Evolutionary conservation across 129 eudicot genomes (phyloP), one percentile per base, ranked within the genome.

Genomic region (Ambrosia trifida): DNA sequence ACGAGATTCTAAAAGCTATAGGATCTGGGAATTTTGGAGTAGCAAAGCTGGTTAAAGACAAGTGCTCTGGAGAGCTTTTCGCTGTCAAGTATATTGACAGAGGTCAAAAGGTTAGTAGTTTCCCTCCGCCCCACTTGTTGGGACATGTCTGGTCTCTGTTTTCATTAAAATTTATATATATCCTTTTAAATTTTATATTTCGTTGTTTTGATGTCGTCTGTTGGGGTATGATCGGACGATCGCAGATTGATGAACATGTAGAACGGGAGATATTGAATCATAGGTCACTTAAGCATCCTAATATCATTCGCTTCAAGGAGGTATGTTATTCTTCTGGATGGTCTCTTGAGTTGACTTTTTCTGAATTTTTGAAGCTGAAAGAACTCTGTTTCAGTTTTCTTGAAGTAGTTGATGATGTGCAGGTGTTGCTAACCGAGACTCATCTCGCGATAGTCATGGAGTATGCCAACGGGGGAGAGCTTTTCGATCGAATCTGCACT

Each of bases 391-490:
- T 30, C 28, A 51, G 40, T 7, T 36, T 36, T 36, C 1, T 35
- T 35, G 28, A 24, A 0, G 28, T 24, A 24, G 28, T n/a, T 8
- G 11, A 14, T 57, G 13, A 6, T 60, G 4, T 81, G 81, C 82
- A 90, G 96, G 95, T 85, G 4, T 74, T 90, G 53, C 56, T 87
- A 56, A 87, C 96, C 3, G 87, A 87, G 17, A 85, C 88, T 14
- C 96, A 87, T 83, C 85, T 90, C 19, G 96, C 95, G 72, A 87
- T 90, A 53, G 89, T 87, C 49, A 87, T 90, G 96, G 96, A 90
- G 78, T 90, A 87, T 81, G 96, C 95, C 3, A 81, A 89, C 0
- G 95, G 94, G 11, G 96, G 96, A 14, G 96, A 90, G 77, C 96
- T 87, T 79, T 87, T 90, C 33, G 91, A 87, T 20, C 81, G 88